These are phyloP conservation scores for Phaseolus lunatus DNA, from an alignment of 306 rosid species.

Conservation along the genomic window DNA sequence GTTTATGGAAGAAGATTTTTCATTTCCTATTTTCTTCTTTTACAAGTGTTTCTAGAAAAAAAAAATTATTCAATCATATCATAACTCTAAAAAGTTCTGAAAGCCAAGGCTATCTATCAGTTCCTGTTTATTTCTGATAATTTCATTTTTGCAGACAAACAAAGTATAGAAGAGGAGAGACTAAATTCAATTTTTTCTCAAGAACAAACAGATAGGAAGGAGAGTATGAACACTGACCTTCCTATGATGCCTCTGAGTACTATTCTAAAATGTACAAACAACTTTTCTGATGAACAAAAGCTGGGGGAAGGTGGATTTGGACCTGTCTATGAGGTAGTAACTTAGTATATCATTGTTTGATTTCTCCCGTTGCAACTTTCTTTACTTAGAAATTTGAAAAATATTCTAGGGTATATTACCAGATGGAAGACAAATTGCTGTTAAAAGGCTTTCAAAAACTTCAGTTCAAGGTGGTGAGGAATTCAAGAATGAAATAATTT, in stretches of 20 bases:
- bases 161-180: slow-evolving; percentile 25
- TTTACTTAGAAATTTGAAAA: slow-evolving; percentile 18
- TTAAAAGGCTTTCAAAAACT: slow-evolving; percentile 57
- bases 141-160: slow-evolving; percentile 35
- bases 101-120: neutral
- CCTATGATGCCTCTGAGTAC: slow-evolving; percentile 50
- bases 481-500: slow-evolving; percentile 56
- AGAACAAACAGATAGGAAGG: slow-evolving; percentile 37
- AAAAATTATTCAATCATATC: too few species aligned
- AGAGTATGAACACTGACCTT: slow-evolving; percentile 42
- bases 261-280: slow-evolving; percentile 41
- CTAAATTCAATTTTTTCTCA: slow-evolving; percentile 39
- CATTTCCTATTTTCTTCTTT: too few species aligned
- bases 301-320: slow-evolving; percentile 61
- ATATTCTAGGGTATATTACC: slow-evolving; percentile 44
- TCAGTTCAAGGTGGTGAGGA: slow-evolving; percentile 50
- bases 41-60: too few species aligned
- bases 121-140: slow-evolving; percentile 17
- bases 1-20: too few species aligned
- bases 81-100: neutral
- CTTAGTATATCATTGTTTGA: too few species aligned
- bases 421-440: slow-evolving; percentile 52
- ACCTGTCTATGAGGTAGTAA: slow-evolving; percentile 57
- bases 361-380: slow-evolving; percentile 14
- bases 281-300: slow-evolving; percentile 45